A percentile compares a stretch with the other conserved stretches of the same genome.
These are phyloP conservation scores for Boletus insuetus DNA, from an alignment of 768 basidiomycete genomes.

Conservation along the genomic window DNA sequence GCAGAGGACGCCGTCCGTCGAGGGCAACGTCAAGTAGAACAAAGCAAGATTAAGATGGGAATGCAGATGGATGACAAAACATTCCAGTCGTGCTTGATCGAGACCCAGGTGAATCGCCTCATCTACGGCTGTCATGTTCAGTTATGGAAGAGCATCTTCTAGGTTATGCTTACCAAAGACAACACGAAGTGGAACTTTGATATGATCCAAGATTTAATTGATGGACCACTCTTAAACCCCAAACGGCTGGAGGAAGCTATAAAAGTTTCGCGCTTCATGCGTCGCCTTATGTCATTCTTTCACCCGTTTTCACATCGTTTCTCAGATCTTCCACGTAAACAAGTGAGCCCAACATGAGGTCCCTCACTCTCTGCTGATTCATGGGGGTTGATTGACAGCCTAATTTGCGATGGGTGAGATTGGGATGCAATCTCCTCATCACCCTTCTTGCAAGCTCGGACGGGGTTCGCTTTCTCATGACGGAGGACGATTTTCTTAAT, in stretches of 20 bases:
- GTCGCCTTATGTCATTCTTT: constrained; percentile 90
- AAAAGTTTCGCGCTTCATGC: constrained; percentile 82
- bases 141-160: constrained; percentile 1
- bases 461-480: constrained; percentile 74
- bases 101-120: constrained; percentile 65
- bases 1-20: constrained; percentile 84
- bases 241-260: constrained; percentile 94
- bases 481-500: constrained; percentile 80
- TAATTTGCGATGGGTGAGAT: constrained; percentile 79
- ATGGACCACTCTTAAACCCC: constrained; percentile 89
- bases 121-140: neutral
- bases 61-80: constrained; percentile 95
- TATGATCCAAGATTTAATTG: constrained; percentile 79
- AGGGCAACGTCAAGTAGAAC: constrained; percentile 88
- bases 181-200: constrained; percentile 93
- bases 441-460: constrained; percentile 83
- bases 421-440: constrained; percentile 79
- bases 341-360: constrained; percentile 38
- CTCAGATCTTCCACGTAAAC: constrained; percentile 72
- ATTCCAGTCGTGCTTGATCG: constrained; percentile 81
- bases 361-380: constrained; percentile 1
- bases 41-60: constrained; percentile 82
- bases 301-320: constrained; percentile 89
- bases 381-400: constrained; percentile 39
- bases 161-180: constrained; percentile 89